Conservation (phyloP, 2,329 filamentous ascomycete genomes). For the Talaromyces pinophilus region DNA sequence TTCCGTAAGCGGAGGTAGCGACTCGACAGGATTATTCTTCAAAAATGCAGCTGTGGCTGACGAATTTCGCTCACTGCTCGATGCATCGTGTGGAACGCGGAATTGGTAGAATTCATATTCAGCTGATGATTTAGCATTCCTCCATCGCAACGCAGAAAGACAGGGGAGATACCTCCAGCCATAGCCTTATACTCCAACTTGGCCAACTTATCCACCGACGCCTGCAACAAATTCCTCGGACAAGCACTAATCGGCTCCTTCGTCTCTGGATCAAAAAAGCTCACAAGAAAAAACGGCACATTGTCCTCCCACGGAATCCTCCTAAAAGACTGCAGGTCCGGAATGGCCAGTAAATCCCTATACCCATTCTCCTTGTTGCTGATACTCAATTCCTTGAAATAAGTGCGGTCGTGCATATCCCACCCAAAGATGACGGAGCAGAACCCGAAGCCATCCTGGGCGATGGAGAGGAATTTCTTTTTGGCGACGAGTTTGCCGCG, state of each 20-base stretch:
- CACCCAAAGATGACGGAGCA: conserved; percentile 94
- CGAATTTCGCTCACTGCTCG: conserved; percentile 58
- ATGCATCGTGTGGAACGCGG: conserved; percentile 59
- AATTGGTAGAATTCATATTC: conserved; percentile 98
- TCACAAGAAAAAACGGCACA: conserved; percentile 80
- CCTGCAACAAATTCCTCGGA: conserved; percentile 73
- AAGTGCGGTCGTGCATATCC: conserved; percentile 96
- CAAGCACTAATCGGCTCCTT: conserved; percentile 71
- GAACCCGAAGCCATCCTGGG: conserved; percentile 82
- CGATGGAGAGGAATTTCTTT: conserved; percentile 85
- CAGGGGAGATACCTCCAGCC: conserved; percentile 71
- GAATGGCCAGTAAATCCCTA: conserved; percentile 77
- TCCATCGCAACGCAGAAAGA: neutral
- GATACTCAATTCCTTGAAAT: conserved; percentile 79
- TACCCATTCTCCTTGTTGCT: conserved; percentile 92
- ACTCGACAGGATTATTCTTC: conserved; percentile 67
- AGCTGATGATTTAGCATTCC: conserved; percentile 54
- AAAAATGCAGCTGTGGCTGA: conserved; percentile 75
- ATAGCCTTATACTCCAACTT: conserved; percentile 74
- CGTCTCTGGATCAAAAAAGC: conserved; percentile 80
- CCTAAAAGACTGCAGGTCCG: conserved; percentile 75
- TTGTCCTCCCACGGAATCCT: conserved; percentile 90
- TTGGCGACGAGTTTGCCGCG: conserved; percentile 91
- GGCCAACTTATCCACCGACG: conserved; percentile 66
- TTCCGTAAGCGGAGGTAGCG: conserved; percentile 79